Evolutionary conservation across 768 basidiomycete genomes (phyloP), one percentile per base, ranked within the genome.

Genomic region (Leucocoprinus birnbaumii): DNA sequence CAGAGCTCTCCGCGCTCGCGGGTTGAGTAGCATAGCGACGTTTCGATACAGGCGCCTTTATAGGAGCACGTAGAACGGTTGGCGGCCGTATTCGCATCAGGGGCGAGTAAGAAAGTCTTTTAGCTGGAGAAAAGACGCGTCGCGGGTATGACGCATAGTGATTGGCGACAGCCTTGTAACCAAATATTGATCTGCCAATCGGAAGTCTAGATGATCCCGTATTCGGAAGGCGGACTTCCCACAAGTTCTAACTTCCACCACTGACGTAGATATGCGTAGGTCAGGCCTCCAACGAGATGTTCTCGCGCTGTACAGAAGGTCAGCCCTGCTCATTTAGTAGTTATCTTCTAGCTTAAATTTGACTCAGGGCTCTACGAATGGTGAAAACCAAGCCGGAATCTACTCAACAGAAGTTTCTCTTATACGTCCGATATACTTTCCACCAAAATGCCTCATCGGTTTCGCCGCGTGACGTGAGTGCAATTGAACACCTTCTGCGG

Each of bases 401-500:
- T 6, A 72, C 84, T 1, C 86, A 77, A 48, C 72, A 79, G 35
- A 89, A 84, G 60, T 93, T 92, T 68, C 72, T 73, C 21, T 77
- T 89, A 44, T 81, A 82, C 65, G 73, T 89, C 27, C 86, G 83
- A 56, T 85, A 86, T 66, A 79, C 74, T 11, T 93, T 94, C 68
- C 86, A 73, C 64, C 73, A 73, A 5, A 85, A 86, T 62, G 85
- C 87, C 3, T 62, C 74, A 3, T 72, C 72, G 1, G 74, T 90
- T 22, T 80, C 86, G 3, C 78, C 86, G 4, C 82, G 87, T 10
- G 80, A 89, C 52, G 74, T 92, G 56, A 76, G 77, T 52, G 80
- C 80, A 8, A 80, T 93, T 35, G 91, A 94, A 61, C 86, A 91
- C 65, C 73, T 91, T 31, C 64, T 94, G n/a, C 79, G 91, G 44